phyloP scores from a whole-genome alignment of 2,329 filamentous ascomycete species.

The Fusarium udum region DNA sequence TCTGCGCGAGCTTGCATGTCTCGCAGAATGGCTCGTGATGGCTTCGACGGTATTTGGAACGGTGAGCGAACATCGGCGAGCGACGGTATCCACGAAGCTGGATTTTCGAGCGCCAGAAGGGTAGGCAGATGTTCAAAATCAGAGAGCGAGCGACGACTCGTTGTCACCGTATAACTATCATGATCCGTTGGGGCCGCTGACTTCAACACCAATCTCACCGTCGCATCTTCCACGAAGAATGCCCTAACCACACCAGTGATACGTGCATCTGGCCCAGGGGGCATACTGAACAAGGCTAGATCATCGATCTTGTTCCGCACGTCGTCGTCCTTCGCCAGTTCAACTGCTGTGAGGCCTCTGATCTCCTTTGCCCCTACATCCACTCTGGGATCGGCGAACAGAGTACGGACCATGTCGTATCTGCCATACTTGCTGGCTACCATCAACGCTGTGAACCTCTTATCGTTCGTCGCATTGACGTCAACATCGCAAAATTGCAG shows the following conservation, averaged over 20 bases:
- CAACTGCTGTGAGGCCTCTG: constrained; percentile 90
- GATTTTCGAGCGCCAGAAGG: constrained; percentile 87
- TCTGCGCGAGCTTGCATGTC: constrained; percentile 89
- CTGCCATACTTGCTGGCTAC: constrained; percentile 98
- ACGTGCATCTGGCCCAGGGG: constrained; percentile 76
- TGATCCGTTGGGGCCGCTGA: constrained; percentile 86
- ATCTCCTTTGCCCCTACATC: constrained; percentile 86
- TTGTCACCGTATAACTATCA: constrained; percentile 91
- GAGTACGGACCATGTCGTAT: constrained; percentile 87
- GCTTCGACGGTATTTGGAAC: constrained; percentile 92
- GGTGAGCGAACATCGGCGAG: constrained; percentile 82
- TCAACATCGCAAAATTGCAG: constrained; percentile 91
- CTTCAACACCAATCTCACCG: constrained; percentile 90
- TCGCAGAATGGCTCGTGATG: constrained; percentile 84
- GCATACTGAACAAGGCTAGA: constrained; percentile 81
- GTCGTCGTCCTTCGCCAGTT: constrained; percentile 97
- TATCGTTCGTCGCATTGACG: constrained; percentile 94
- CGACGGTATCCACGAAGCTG: constrained; percentile 91
- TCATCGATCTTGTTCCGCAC: constrained; percentile 97
- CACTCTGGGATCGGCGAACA: constrained; percentile 88
- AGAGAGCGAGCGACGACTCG: constrained; percentile 83
- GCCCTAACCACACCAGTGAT: constrained; percentile 94
- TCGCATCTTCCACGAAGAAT: constrained; percentile 97
- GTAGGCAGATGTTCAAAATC: constrained; percentile 93
- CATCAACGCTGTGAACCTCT: constrained; percentile 95